phyloP scores from a whole-genome alignment of 2,329 filamentous ascomycete genomes.

The Leptographium flavum region DNA sequence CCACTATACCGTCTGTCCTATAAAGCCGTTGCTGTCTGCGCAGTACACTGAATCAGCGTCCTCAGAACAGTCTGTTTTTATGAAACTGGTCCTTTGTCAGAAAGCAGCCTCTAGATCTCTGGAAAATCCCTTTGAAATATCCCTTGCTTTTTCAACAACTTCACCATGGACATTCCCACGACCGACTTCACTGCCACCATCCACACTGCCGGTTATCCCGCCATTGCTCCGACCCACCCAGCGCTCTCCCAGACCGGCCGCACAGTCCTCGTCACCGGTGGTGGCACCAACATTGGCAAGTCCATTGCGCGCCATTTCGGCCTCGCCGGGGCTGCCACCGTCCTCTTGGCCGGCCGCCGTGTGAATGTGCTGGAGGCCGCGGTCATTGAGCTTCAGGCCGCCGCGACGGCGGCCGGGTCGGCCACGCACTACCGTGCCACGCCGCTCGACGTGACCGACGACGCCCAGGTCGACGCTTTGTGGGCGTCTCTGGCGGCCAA shows the following conservation, averaged over 20 bases:
- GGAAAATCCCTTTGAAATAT: not conserved
- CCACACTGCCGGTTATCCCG: slow-evolving; percentile 21
- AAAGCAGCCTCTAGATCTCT: no score
- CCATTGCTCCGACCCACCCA: slow-evolving; percentile 21
- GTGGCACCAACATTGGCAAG: slow-evolving; percentile 8
- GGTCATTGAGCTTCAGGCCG: not conserved
- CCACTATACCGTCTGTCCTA: no score
- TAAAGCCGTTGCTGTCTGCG: no score
- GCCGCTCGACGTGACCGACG: not conserved
- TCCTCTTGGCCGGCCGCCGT: slow-evolving; percentile 8
- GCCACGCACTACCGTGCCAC: not conserved
- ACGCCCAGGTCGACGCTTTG: not conserved
- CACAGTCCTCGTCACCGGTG: slow-evolving; percentile 18
- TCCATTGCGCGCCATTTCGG: slow-evolving; percentile 7
- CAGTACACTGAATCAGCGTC: no score
- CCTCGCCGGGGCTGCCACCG: slow-evolving; percentile 1
- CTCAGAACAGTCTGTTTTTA: no score
- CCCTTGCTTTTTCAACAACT: not conserved
- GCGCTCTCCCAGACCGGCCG: slow-evolving; percentile 26
- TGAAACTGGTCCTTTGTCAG: no score
- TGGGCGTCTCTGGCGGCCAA: slow-evolving; percentile 1
- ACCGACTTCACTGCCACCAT: slow-evolving; percentile 3
- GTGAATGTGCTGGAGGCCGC: slow-evolving; percentile 2
- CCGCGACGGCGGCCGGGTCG: not conserved
- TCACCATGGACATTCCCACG: not conserved